phyloP scores from a whole-genome alignment of 805 yeast species.

The Starmerella bombi region DNA sequence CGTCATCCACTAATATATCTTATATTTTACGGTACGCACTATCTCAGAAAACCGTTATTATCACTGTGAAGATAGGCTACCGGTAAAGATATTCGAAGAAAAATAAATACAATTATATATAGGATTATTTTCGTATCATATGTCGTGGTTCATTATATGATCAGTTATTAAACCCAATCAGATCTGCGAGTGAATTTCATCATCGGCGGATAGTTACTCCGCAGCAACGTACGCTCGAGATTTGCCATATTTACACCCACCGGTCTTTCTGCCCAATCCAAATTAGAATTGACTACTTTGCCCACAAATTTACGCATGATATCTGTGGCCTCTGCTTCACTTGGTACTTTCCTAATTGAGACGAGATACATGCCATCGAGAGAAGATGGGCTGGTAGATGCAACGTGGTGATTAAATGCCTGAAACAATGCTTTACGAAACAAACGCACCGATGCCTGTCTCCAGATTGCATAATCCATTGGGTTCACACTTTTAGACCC shows the following conservation, averaged over 20 bases:
- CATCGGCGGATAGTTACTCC: neutral
- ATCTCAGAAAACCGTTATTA: no score
- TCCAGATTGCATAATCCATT: constrained; percentile 18
- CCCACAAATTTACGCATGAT: constrained; percentile 1
- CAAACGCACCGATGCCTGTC: constrained; percentile 12
- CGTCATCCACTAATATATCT: no score
- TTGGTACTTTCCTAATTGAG: constrained; percentile 7
- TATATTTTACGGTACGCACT: no score
- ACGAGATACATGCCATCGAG: constrained; percentile 19
- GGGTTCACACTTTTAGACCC: constrained; percentile 9
- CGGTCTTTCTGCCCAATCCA: constrained; percentile 11
- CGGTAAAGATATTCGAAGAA: no score
- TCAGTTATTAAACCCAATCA: neutral
- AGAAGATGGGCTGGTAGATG: neutral
- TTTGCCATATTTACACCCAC: neutral
- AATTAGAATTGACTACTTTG: neutral
- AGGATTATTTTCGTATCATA: no score
- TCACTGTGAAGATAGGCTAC: no score
- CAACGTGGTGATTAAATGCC: neutral
- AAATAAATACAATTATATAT: no score
- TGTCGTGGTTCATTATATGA: no score
- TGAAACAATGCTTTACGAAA: constrained; percentile 13
- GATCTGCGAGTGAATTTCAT: neutral
- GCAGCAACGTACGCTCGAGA: neutral
- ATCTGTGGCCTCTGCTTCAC: constrained; percentile 1